These are phyloP conservation scores for Candida dubliniensis DNA, from an alignment of 1,139 yeast species.

Conservation along the genomic window DNA sequence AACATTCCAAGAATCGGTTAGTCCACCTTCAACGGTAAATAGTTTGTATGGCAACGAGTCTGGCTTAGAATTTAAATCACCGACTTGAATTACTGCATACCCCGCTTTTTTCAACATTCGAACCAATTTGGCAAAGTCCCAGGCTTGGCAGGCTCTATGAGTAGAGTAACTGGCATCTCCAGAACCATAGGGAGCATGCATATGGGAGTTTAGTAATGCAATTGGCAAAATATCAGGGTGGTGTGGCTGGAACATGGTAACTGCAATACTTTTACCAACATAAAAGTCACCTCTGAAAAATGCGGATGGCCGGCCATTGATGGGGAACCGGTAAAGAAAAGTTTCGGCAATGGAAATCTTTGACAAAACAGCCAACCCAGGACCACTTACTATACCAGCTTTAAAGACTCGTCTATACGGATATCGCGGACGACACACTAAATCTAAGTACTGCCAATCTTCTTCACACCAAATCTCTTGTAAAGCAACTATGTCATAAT, in stretches of 20 bases:
- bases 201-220: constrained; percentile 85
- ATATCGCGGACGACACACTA: constrained; percentile 44
- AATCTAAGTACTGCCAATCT: constrained; percentile 71
- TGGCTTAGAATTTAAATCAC: constrained; percentile 88
- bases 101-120: constrained; percentile 68
- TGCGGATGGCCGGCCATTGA: constrained; percentile 93
- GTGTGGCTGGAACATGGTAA: constrained; percentile 63
- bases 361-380: constrained; percentile 85
- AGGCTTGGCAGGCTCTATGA: constrained; percentile 92
- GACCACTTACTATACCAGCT: constrained; percentile 88
- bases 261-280: constrained; percentile 89
- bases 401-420: constrained; percentile 72
- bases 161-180: constrained; percentile 92
- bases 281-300: constrained; percentile 95
- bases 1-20: constrained; percentile 83
- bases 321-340: constrained; percentile 78
- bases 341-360: constrained; percentile 81
- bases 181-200: constrained; percentile 93
- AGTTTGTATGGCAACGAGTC: constrained; percentile 80
- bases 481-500: constrained; percentile 81
- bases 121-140: constrained; percentile 82
- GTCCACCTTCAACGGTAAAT: constrained; percentile 65
- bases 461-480: constrained; percentile 92
- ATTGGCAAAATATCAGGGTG: constrained; percentile 50
- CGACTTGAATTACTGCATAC: constrained; percentile 83